Evolutionary conservation across 2,329 filamentous ascomycete species (phyloP).

Genomic region (Xylogone sp.): DNA sequence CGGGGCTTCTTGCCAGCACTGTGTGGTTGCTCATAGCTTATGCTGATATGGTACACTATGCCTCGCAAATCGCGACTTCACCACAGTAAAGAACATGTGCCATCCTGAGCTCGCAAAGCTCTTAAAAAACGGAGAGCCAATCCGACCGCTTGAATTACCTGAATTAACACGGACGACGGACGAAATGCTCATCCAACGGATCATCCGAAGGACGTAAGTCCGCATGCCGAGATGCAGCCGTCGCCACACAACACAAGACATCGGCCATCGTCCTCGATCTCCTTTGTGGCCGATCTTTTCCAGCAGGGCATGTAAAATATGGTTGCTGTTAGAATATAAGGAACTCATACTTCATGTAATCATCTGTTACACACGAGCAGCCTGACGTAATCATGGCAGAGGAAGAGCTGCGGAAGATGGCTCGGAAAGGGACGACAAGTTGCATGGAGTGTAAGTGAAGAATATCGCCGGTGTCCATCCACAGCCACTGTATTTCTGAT

Average conservation of each 20-base stretch:
- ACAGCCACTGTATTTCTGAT: slow-evolving; percentile 3
- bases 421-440: slow-evolving; percentile 26
- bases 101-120: no score
- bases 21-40: no score
- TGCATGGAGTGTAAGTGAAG: slow-evolving; percentile 25
- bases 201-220: neutral
- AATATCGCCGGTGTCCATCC: neutral
- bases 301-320: neutral
- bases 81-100: no score
- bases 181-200: neutral
- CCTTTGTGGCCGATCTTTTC: neutral
- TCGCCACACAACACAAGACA: neutral
- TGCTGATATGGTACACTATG: no score
- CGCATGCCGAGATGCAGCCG: neutral
- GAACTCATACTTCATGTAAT: neutral
- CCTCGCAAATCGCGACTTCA: no score
- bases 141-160: neutral
- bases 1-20: no score
- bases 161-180: neutral
- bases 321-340: neutral
- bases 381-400: slow-evolving; percentile 7
- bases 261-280: neutral
- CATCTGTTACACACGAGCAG: neutral
- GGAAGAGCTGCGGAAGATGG: slow-evolving; percentile 4
- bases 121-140: neutral